Evolutionary conservation across 139 green algal genomes (phyloP).

Genomic region (Chlorella sp.): DNA sequence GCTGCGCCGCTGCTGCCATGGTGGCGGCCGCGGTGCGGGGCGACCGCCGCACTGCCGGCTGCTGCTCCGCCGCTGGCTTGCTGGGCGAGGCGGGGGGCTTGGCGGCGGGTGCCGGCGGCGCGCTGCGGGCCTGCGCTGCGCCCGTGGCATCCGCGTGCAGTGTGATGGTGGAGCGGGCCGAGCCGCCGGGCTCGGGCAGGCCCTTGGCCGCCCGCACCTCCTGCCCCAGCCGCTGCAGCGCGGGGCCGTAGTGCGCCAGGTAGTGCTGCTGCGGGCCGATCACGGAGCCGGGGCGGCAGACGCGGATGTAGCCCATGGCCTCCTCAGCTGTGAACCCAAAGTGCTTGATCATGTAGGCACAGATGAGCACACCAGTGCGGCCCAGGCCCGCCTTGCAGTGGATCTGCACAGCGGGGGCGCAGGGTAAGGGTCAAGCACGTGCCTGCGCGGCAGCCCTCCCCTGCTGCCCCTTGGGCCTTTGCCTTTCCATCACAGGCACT

Average conservation of each 20-base stretch:
- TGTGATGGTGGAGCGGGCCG: not conserved
- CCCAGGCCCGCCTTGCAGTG: slow-evolving; percentile 97
- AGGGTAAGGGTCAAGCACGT: too few species aligned
- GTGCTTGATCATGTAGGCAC: slow-evolving; percentile 95
- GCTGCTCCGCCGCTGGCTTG: not conserved
- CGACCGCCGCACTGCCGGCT: not conserved
- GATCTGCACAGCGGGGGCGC: slow-evolving; percentile 44
- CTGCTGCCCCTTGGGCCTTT: too few species aligned
- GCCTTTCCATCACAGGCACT: too few species aligned
- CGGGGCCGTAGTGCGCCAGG: slow-evolving; percentile 72
- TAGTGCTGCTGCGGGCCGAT: slow-evolving; percentile 96
- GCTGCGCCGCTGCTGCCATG: not conserved
- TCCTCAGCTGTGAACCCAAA: slow-evolving; percentile 87
- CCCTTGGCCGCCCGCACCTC: slow-evolving; percentile 26
- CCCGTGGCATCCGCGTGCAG: slow-evolving; percentile 5
- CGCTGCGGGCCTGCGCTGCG: not conserved
- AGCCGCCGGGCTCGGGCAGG: not conserved
- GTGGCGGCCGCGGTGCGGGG: not conserved
- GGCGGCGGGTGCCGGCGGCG: too few species aligned
- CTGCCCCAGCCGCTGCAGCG: slow-evolving; percentile 27
- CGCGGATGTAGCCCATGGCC: slow-evolving; percentile 94
- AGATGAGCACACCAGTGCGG: slow-evolving; percentile 93
- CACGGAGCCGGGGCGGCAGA: slow-evolving; percentile 89
- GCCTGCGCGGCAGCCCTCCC: not conserved
- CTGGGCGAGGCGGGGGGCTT: not conserved